Evolutionary conservation across 495 filamentous ascomycete genomes (phyloP).

Genomic region (Aspergillus carlsbadensis): DNA sequence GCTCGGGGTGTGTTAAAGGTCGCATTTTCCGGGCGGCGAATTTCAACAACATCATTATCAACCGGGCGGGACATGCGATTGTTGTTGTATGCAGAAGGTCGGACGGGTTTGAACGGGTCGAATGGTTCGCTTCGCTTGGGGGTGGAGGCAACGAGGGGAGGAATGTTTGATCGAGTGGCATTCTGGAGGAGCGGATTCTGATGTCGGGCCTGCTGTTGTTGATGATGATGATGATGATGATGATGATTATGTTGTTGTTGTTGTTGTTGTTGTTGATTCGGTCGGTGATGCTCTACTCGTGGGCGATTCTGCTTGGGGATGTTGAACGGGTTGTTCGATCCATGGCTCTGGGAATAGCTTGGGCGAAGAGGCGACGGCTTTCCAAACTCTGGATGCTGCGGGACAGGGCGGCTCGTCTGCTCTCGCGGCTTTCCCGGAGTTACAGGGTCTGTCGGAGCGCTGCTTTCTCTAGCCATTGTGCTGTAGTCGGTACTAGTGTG

Average conservation of each 20-base stretch:
- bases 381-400: slow-evolving; percentile 56
- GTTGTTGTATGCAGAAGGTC: slow-evolving; percentile 42
- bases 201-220: slow-evolving; percentile 15
- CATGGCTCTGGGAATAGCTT: slow-evolving; percentile 33
- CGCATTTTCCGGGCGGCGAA: slow-evolving; percentile 45
- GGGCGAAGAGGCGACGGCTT: slow-evolving; percentile 54
- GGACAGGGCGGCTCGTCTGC: slow-evolving; percentile 24
- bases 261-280: slow-evolving; percentile 17
- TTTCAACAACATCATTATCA: slow-evolving; percentile 39
- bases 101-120: slow-evolving; percentile 45
- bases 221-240: slow-evolving; percentile 13
- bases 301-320: slow-evolving; percentile 48
- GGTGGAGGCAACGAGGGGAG: slow-evolving; percentile 20
- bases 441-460: slow-evolving; percentile 32
- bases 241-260: too few species aligned
- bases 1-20: slow-evolving; percentile 40
- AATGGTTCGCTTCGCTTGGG: slow-evolving; percentile 32
- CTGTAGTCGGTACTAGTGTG: too few species aligned
- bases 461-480: slow-evolving; percentile 45
- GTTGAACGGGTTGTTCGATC: slow-evolving; percentile 49
- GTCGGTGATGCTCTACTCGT: slow-evolving; percentile 50
- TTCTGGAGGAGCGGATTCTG: slow-evolving; percentile 20
- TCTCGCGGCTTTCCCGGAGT: slow-evolving; percentile 32
- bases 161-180: slow-evolving; percentile 22
- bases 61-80: slow-evolving; percentile 18